Percentiles rank a stretch among this genome's conserved stretches.
Conservation (phyloP, 2,329 filamentous ascomycete genomes). For the Graphilbum fragrans region DNA sequence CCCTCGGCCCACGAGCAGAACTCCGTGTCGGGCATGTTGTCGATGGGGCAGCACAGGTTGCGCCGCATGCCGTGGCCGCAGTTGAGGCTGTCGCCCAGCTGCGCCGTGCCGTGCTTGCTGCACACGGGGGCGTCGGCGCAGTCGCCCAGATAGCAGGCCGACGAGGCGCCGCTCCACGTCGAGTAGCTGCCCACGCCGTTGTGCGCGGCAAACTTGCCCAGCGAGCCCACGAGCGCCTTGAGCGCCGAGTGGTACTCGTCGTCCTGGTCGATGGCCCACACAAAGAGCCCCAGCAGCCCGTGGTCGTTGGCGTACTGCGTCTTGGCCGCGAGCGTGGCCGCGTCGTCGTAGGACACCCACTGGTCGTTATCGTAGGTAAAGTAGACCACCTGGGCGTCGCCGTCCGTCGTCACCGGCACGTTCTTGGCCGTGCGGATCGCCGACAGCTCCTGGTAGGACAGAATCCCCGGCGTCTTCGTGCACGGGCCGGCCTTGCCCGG, state of each 20-base stretch:
- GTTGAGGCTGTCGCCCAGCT: too few species aligned
- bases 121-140: not conserved
- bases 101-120: too few species aligned
- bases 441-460: conserved; percentile 9
- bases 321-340: conserved; percentile 15
- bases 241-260: not conserved
- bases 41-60: too few species aligned
- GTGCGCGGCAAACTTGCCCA: not conserved
- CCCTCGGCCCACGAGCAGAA: not conserved
- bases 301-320: conserved; percentile 12
- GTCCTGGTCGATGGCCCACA: conserved; percentile 7
- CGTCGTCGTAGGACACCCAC: conserved; percentile 20
- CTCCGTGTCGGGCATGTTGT: not conserved
- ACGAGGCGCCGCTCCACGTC: not conserved
- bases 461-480: conserved; percentile 10
- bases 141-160: not conserved
- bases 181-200: not conserved
- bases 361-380: conserved; percentile 12
- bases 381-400: too few species aligned
- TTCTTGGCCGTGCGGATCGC: conserved; percentile 9
- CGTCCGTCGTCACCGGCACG: conserved; percentile 14
- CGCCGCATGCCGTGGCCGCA: too few species aligned
- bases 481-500: conserved; percentile 11
- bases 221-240: not conserved
- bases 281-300: conserved; percentile 14